A percentile compares a stretch with the other conserved stretches of the same genome.
phyloP scores from a whole-genome alignment of 805 yeast species.

The Hanseniaspora valbyensis region DNA sequence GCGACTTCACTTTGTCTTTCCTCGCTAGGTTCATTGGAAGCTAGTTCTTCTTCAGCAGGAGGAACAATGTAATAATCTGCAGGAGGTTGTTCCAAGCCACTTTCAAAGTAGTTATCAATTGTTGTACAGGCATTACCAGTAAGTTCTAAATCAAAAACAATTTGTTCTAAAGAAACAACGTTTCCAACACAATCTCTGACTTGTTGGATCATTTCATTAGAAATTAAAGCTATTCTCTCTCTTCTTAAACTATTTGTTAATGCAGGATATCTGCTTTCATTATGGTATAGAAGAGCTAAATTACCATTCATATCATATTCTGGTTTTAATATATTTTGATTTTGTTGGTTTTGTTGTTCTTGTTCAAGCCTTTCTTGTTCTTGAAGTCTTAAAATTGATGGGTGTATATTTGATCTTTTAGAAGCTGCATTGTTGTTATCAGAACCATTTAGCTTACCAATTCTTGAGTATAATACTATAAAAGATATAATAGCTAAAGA shows the following conservation, averaged over 20 bases:
- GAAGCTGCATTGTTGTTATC: background rate
- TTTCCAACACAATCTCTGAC: background rate
- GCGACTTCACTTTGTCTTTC: slow-evolving; percentile 10
- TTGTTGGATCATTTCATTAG: slow-evolving; percentile 4
- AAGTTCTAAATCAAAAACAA: slow-evolving; percentile 57
- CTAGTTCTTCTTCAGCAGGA: slow-evolving; percentile 12
- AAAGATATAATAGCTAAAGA: background rate
- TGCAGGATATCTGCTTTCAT: slow-evolving; percentile 1
- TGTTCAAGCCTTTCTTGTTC: slow-evolving; percentile 3
- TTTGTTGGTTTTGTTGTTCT: background rate
- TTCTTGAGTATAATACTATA: background rate
- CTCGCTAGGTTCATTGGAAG: background rate
- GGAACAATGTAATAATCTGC: slow-evolving; percentile 24
- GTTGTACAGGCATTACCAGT: slow-evolving; percentile 77
- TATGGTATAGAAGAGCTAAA: slow-evolving; percentile 2
- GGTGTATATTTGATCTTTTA: slow-evolving; percentile 3
- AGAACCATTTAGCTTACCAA: background rate
- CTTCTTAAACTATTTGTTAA: slow-evolving; percentile 2
- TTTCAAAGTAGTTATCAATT: slow-evolving; percentile 55
- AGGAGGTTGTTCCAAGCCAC: slow-evolving; percentile 52
- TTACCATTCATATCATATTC: slow-evolving; percentile 10
- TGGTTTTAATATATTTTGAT: background rate
- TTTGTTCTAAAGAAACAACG: slow-evolving; percentile 40
- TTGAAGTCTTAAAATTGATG: slow-evolving; percentile 7
- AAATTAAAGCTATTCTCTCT: background rate